Evolutionary conservation across 371 early-diverging fungal species (phyloP).

Genomic region (Apophysomyces trapeziformis): DNA sequence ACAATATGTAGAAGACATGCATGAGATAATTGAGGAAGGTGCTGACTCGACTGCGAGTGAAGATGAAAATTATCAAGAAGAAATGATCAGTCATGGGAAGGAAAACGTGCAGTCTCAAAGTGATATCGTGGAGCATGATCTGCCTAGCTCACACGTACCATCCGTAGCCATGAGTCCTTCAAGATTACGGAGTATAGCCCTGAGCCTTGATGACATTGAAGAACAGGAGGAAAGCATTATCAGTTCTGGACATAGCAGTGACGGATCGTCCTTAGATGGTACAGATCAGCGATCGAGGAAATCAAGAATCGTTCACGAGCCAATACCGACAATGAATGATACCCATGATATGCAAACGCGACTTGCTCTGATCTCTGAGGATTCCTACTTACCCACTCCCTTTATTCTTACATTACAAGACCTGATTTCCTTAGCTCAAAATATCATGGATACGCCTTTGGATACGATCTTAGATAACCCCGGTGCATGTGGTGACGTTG

Average conservation of each 20-base stretch:
- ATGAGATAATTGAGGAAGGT: conserved; percentile 30
- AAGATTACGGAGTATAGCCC: background rate
- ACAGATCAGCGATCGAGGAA: background rate
- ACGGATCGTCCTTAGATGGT: no score
- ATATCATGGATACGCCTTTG: conserved; percentile 60
- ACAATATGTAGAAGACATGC: conserved; percentile 60
- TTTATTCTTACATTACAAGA: conserved; percentile 65
- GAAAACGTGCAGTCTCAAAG: background rate
- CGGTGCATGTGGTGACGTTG: conserved; percentile 57
- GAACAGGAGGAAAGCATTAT: conserved; percentile 22
- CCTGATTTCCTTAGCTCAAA: conserved; percentile 58
- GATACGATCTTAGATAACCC: conserved; percentile 56
- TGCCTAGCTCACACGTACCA: background rate
- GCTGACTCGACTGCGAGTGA: conserved; percentile 23
- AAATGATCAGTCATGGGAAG: conserved; percentile 14
- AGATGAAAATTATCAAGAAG: conserved; percentile 27
- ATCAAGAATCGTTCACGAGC: background rate
- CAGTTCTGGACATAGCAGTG: conserved; percentile 5
- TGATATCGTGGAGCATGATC: background rate
- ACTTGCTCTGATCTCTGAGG: conserved; percentile 58
- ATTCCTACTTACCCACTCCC: conserved; percentile 61
- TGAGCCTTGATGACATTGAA: conserved; percentile 24
- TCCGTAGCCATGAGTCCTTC: background rate
- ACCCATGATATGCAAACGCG: conserved; percentile 39
- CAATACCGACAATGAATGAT: background rate